phyloP scores from a whole-genome alignment of 2,329 filamentous ascomycete species.

The Aaosphaeria arxii region DNA sequence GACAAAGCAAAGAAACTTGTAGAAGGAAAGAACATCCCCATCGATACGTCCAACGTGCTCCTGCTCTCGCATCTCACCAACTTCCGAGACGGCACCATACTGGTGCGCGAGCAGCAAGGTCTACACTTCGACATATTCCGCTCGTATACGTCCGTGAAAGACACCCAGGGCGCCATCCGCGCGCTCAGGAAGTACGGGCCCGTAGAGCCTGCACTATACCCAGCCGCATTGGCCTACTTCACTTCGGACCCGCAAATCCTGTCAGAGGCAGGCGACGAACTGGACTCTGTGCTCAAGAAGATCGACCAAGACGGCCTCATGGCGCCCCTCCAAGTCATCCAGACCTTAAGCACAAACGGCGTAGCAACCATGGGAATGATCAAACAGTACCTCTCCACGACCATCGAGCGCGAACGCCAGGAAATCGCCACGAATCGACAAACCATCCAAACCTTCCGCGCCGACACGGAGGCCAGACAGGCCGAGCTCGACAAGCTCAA shows the following conservation, averaged over 20 bases:
- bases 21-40: constrained; percentile 72
- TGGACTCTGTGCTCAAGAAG: constrained; percentile 74
- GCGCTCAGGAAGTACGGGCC: constrained; percentile 89
- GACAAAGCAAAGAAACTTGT: constrained; percentile 86
- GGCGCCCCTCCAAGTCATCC: constrained; percentile 94
- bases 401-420: constrained; percentile 81
- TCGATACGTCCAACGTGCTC: constrained; percentile 92
- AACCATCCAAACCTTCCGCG: constrained; percentile 77
- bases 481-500: constrained; percentile 74
- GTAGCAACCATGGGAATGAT: constrained; percentile 98
- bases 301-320: constrained; percentile 91
- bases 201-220: constrained; percentile 86
- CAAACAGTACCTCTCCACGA: constrained; percentile 85
- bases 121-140: constrained; percentile 94
- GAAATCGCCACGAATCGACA: constrained; percentile 83
- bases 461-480: constrained; percentile 77
- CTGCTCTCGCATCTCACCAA: constrained; percentile 87
- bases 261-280: constrained; percentile 80
- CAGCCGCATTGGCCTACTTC: constrained; percentile 89
- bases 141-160: constrained; percentile 88
- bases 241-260: constrained; percentile 79
- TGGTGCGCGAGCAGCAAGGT: constrained; percentile 91
- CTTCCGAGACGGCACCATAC: constrained; percentile 84
- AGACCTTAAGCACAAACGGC: constrained; percentile 74
- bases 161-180: constrained; percentile 86